phyloP scores from a whole-genome alignment of 106 monocot genomes.

The Posidonia australis region DNA sequence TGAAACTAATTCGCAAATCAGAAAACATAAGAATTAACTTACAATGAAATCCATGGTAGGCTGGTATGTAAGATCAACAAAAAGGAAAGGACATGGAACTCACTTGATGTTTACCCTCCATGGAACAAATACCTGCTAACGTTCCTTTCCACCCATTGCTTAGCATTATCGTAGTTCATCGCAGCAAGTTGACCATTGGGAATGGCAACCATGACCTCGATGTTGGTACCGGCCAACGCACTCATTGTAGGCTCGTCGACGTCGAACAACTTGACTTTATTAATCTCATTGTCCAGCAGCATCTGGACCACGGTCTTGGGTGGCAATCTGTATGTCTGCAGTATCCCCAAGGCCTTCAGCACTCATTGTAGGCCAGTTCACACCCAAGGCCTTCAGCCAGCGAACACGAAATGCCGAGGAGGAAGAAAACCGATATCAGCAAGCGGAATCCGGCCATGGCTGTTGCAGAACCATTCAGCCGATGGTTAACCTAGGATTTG shows the following conservation, averaged over 20 bases:
- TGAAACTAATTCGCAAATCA: too few relatives aligned
- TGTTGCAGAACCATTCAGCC: background rate
- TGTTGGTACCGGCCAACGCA: conserved; percentile 23
- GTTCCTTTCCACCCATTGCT: conserved; percentile 40
- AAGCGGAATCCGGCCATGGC: background rate
- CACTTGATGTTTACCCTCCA: conserved; percentile 46
- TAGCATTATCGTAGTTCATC: conserved; percentile 27
- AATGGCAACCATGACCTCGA: conserved; percentile 47
- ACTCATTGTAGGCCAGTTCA: conserved; percentile 58
- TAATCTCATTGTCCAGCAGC: conserved; percentile 38
- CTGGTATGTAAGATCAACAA: background rate
- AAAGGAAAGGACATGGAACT: background rate
- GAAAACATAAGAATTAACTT: background rate
- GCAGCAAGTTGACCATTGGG: conserved; percentile 29
- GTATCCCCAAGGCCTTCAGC: too few relatives aligned
- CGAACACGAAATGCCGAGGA: background rate
- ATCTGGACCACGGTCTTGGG: conserved; percentile 35
- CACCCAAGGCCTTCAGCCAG: conserved; percentile 23
- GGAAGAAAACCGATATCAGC: background rate
- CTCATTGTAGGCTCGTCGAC: conserved; percentile 24
- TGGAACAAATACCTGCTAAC: conserved; percentile 22
- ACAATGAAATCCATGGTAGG: background rate
- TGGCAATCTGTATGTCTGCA: conserved; percentile 35
- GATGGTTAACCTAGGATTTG: background rate
- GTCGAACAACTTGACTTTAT: conserved; percentile 56